Conservation (phyloP, 208 protist species). For the Wallacemonas rigidus region DNA sequence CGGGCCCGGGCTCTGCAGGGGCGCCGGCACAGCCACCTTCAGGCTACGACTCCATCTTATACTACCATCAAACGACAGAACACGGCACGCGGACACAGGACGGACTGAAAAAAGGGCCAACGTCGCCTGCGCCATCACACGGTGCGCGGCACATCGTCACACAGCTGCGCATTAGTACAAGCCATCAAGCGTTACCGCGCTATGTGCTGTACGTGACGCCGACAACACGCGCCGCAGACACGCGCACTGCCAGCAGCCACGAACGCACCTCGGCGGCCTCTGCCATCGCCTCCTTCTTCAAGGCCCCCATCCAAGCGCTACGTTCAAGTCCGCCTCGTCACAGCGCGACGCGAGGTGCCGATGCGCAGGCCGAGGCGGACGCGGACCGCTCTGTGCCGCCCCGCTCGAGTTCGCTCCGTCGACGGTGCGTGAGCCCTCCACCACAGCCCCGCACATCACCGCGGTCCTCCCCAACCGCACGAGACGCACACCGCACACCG, state of each 20-base stretch:
- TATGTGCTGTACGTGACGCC: slow-evolving; percentile 56
- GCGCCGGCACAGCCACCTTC: slow-evolving; percentile 4
- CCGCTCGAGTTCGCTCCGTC: slow-evolving; percentile 2
- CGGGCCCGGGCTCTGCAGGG: background rate
- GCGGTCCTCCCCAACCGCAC: background rate
- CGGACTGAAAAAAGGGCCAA: background rate
- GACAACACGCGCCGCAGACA: background rate
- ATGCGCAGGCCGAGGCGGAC: background rate
- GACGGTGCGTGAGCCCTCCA: background rate
- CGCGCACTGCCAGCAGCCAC: background rate
- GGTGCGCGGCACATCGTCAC: background rate
- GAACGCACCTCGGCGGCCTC: background rate
- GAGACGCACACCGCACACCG: too few species aligned
- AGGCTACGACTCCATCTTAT: slow-evolving; percentile 59
- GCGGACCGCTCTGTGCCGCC: background rate
- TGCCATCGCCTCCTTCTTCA: slow-evolving; percentile 7
- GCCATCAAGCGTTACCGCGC: slow-evolving; percentile 71
- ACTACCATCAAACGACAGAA: slow-evolving; percentile 2
- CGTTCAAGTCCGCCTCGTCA: background rate
- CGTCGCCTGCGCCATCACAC: background rate
- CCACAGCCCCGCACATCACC: background rate
- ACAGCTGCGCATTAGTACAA: slow-evolving; percentile 46
- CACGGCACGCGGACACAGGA: background rate
- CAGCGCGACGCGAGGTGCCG: background rate
- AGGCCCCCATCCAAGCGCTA: background rate